Base-by-base conservation (phyloP, 140 eudicot genomes). In the Stevia rebaudiana region DNA sequence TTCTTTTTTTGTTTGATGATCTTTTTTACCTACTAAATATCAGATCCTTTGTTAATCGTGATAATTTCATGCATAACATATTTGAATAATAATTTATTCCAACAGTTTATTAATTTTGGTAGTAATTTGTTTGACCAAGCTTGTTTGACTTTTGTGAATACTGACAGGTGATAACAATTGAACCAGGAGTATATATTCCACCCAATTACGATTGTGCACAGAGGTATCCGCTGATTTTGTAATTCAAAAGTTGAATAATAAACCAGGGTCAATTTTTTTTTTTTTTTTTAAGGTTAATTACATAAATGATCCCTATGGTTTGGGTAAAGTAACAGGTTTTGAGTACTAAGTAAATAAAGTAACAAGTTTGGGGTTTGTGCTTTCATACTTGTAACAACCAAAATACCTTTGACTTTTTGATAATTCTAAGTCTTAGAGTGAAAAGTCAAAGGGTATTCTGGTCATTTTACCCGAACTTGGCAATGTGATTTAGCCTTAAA, bases 141-240 rank as follows among this genome's bases (percentile, higher is more conserved):
- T 53, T 48, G 8, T 33, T 42, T 62, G 8, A 60, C 68, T 40
- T 33, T 40, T 57, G 60, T 73, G 59, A 13, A 63, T 83, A 28
- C 33, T 1, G 2, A 28, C 4, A 92, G 98, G 94, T 88, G 60
- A 85, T 92, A 70, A 92, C 98, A 64, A 88, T 92, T 83, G 98
- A 92, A 76, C 98, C 98, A 30, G 98, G 98, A 61, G 74, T 88
- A 35, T 92, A 88, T 63, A 88, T 92, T 70, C 95, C 96, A 35
- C n/a, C 78, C 21, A 57, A 44, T 73, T 88, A 66, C 47, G 77
- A 81, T 65, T 78, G 79, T 53, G 84, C 95, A 11, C 82, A 81
- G 77, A 88, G 96, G 98, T 83, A 79, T 25, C 5, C 42, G 10
- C 25, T 25, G 33, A 40, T 56, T 30, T 60, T 71, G 50, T 23